These are phyloP conservation scores for Fusarium acutatum DNA, from an alignment of 2,329 filamentous ascomycete genomes.

Conservation along the genomic window DNA sequence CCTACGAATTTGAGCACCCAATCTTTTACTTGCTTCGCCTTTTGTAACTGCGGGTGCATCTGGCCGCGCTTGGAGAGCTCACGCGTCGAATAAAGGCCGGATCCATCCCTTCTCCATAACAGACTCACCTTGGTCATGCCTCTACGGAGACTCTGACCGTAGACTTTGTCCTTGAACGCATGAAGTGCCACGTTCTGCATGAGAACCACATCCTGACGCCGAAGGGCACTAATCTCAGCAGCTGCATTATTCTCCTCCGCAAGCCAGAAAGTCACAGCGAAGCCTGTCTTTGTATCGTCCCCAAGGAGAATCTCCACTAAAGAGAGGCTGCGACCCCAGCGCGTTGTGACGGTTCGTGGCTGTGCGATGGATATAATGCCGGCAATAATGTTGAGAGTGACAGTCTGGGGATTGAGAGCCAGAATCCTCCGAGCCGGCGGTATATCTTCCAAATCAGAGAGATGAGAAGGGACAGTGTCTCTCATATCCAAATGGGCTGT, in stretches of 20 bases:
- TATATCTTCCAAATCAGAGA: conserved; percentile 70
- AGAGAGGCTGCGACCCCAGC: conserved; percentile 68
- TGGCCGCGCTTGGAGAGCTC: conserved; percentile 52
- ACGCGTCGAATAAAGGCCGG: conserved; percentile 64
- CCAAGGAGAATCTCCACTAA: conserved; percentile 83
- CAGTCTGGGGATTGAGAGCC: conserved; percentile 78
- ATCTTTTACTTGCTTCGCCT: conserved; percentile 72
- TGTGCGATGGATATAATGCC: conserved; percentile 78
- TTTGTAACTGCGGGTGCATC: conserved; percentile 64
- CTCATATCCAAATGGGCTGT: conserved; percentile 36
- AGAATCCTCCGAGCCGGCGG: conserved; percentile 72
- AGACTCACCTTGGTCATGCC: conserved; percentile 75
- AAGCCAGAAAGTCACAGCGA: conserved; percentile 87
- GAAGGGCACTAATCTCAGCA: conserved; percentile 56
- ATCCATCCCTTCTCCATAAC: conserved; percentile 62
- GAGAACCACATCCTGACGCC: conserved; percentile 79
- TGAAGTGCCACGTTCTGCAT: conserved; percentile 81
- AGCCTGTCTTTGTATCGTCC: conserved; percentile 84
- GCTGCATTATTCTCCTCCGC: conserved; percentile 48
- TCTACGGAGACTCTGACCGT: conserved; percentile 81
- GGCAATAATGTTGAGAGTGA: conserved; percentile 83
- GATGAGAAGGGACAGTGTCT: conserved; percentile 44
- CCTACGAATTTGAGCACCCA: conserved; percentile 80
- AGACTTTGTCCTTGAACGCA: conserved; percentile 79
- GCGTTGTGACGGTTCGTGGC: conserved; percentile 73